Evolutionary conservation across 2,329 filamentous ascomycete species (phyloP), one percentile per base, ranked within the genome.

Genomic region (Simplicillium sp.): DNA sequence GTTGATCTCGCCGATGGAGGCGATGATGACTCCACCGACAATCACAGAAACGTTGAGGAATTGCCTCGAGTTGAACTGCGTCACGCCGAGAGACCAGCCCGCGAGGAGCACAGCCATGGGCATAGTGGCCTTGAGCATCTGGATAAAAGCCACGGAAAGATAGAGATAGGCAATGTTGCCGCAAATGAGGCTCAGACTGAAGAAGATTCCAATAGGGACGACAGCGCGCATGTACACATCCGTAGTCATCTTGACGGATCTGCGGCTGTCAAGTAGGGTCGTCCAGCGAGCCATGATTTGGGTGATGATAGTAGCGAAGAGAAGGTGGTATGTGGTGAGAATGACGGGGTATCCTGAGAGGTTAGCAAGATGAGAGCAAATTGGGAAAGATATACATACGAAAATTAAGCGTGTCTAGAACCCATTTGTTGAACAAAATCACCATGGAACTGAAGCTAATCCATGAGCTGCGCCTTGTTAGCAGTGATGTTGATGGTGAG

Each of bases 41-140:
- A 98, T 98, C 59, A 90, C 76, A 34, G 86, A 92, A 47, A 98
- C 89, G 59, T 98, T 98, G 58, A 86, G 76, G 54, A 98, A 82
- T 37, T 87, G 84, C 70, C 81, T 89, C 51, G 92, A 61, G 68
- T 88, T 94, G 40, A 87, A 85, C 46, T 86, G 80, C 12, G 86
- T 80, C 39, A 95, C 80, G 44, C 88, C 87, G 55, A 97, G 80
- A 40, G 74, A 71, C 90, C 92, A 97, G 50, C 87, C 87, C 33
- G 87, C 84, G 50, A 97, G 66, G 32, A 98, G 79, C 39, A 97
- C 89, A 40, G 88, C 89, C 44, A 97, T 89, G 13, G 92, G 92
- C 28, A 87, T 97, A 34, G 88, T 96, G 50, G 92, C 92, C 84
- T 97, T 97, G 64, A 97, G 81, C 90, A 97, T 97, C 73, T 97